Base-by-base conservation (phyloP, 1,284 basidiomycete species). In the Sanghuangporus baumii region DNA sequence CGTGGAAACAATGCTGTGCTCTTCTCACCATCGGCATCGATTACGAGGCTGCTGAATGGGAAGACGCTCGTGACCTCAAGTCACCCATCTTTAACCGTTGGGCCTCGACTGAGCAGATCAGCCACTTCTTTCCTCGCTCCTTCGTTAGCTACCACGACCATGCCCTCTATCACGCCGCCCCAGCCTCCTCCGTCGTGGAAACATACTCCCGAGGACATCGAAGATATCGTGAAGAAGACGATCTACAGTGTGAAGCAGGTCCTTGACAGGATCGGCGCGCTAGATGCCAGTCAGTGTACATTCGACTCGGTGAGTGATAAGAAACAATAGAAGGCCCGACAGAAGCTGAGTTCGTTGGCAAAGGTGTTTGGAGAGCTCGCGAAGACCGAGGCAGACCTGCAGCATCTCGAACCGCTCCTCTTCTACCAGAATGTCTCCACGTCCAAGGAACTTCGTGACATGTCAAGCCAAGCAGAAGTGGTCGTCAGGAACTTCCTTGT, bases 371-470 rank as follows among this genome's bases (percentile, higher is more conserved):
- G 88, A 34, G 75, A 81, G 5, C 81, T 93, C 34, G 83, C 87
- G 1, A 71, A 80, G 18, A 79, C 80, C 8, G 88, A 89, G 55
- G 81, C 84, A 9, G 72, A 78, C 11, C 75, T 85, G 37, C 82
- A 86, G 59, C 71, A 72, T 8, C 69, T 76, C 38, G 86, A 88
- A 67, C 88, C 88, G 0, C 77, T 89, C 12, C 74, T 78, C 0
- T 93, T 93, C 74, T 89, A 92, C 70, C 88, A 91, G 72, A 90
- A 91, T 67, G 89, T 93, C 20, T 88, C 89, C 14, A 76, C 85
- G 0, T 77, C 79, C 59, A 86, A 91, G 71, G 82, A 81, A 52
- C 78, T 93, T 20, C 81, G 91, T 6, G 89, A 92, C 68, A 87
- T 89, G 1, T 87, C 88, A 0, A 88, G 85, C 61, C 82, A 83